Conservation (phyloP, 805 yeast genomes). For the Middelhovenomyces tepae region DNA sequence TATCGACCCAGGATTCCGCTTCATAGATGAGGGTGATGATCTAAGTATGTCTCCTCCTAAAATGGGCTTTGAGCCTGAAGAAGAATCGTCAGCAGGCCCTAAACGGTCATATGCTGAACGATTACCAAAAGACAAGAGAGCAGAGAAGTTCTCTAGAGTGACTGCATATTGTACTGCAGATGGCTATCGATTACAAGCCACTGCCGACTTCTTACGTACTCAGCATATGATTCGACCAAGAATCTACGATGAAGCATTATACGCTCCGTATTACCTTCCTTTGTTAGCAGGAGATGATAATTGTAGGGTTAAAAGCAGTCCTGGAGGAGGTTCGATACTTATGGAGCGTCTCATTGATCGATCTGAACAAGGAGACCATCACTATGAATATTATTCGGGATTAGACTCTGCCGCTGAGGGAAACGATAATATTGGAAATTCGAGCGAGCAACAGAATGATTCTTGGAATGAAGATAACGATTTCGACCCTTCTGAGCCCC, state of each 20-base stretch:
- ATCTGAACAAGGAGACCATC: constrained; percentile 82
- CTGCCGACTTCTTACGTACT: constrained; percentile 53
- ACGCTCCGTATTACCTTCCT: constrained; percentile 83
- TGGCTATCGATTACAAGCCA: constrained; percentile 56
- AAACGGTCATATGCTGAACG: constrained; percentile 26
- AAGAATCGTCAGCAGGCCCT: constrained; percentile 25
- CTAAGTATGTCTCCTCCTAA: constrained; percentile 21
- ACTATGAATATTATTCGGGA: constrained; percentile 84
- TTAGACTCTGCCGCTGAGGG: constrained; percentile 43
- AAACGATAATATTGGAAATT: constrained; percentile 38
- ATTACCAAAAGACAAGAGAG: constrained; percentile 40
- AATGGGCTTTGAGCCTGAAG: constrained; percentile 13
- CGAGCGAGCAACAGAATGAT: constrained; percentile 23
- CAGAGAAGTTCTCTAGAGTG: constrained; percentile 65
- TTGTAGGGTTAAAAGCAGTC: constrained; percentile 26
- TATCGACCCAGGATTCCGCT: constrained; percentile 11
- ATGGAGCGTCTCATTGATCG: constrained; percentile 75
- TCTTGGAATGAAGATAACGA: constrained; percentile 24
- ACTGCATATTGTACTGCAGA: constrained; percentile 91
- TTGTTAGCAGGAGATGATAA: constrained; percentile 61
- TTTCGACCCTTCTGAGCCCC: constrained; percentile 93
- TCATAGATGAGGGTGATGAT: constrained; percentile 19
- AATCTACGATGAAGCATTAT: constrained; percentile 84
- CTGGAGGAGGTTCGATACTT: constrained; percentile 31
- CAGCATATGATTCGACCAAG: constrained; percentile 82